Base-by-base conservation (phyloP, 2,329 filamentous ascomycete genomes). In the Fusarium sterilihyphosum region DNA sequence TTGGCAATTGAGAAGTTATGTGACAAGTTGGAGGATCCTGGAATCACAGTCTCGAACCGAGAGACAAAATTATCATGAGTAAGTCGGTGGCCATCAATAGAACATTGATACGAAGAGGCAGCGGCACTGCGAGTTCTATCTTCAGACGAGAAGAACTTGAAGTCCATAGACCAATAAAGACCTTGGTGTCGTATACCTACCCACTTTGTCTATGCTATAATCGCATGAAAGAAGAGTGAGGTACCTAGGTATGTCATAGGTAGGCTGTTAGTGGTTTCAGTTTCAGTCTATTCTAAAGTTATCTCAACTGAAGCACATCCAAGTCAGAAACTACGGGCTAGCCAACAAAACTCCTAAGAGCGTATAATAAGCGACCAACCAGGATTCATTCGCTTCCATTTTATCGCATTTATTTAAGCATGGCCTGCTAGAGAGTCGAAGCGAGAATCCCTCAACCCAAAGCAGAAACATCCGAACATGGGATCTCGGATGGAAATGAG, bases 401-500 rank as follows among this genome's bases (percentile, higher is more conserved):
- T 38, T 38, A 46, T 37, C 20, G 26, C 31, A 31, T 29, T 49
- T 52, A 52, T 29, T 49, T 44, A 52, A 35, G 43, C 49, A 26
- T 63, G 54, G 29, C 13, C 61, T 60, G 54, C 35, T 40, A 29
- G 10, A 33, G 3, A 33, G 16, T 33, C 17, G 40, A 46, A 63
- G 46, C 58, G 47, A 53, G 41, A 47, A n/a, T 17, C 61, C 37
- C 35, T 35, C 29, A 46, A 22, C 62, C 57, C 11, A 62, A 70
- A 58, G 17, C 24, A 71, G 69, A 54, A 71, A 61, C 17, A 40
- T 12, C 69, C 69, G 67, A 71, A 41, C 57, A 71, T 50, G 69
- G 67, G 44, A 35, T 40, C 16, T 7, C 26, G 24, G 31, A 29
- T 14, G n/a, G 43, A 71, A 66, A 71, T 71, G 54, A 70, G 54